Percentiles rank a stretch among this genome's conserved stretches.
These are phyloP conservation scores for Metarhizium anisopliae DNA, from an alignment of 2,329 filamentous ascomycete species.

Conservation along the genomic window DNA sequence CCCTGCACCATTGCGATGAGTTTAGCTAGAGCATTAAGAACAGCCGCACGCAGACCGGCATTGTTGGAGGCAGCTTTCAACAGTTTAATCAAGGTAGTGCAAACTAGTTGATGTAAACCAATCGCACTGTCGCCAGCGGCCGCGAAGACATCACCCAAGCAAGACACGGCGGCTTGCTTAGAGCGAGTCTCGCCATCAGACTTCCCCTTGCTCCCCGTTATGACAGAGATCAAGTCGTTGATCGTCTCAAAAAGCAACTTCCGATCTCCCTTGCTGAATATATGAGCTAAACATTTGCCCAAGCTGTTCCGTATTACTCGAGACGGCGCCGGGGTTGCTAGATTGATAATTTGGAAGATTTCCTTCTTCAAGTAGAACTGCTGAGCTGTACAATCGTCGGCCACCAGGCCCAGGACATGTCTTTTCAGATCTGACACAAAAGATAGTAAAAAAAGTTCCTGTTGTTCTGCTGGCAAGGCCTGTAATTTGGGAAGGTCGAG, in stretches of 20 bases:
- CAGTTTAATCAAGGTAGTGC: constrained; percentile 64
- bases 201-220: constrained; percentile 65
- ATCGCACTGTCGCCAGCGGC: constrained; percentile 92
- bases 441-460: constrained; percentile 86
- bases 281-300: constrained; percentile 71
- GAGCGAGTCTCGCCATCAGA: constrained; percentile 66
- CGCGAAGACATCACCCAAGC: constrained; percentile 80
- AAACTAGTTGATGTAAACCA: constrained; percentile 67
- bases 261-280: constrained; percentile 78
- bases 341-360: constrained; percentile 83
- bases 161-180: constrained; percentile 82
- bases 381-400: constrained; percentile 76
- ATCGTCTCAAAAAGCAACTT: constrained; percentile 92
- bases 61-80: constrained; percentile 72
- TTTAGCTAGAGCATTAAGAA: constrained; percentile 68
- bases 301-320: constrained; percentile 85
- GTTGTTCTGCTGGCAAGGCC: constrained; percentile 83
- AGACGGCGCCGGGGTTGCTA: constrained; percentile 75
- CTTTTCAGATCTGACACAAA: constrained; percentile 77
- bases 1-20: constrained; percentile 65
- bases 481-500: constrained; percentile 87
- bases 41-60: constrained; percentile 70
- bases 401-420: constrained; percentile 65
- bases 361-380: constrained; percentile 91
- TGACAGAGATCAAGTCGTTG: constrained; percentile 70